Base-by-base conservation (phyloP, 2,329 filamentous ascomycete species). In the Apiospora aurea region DNA sequence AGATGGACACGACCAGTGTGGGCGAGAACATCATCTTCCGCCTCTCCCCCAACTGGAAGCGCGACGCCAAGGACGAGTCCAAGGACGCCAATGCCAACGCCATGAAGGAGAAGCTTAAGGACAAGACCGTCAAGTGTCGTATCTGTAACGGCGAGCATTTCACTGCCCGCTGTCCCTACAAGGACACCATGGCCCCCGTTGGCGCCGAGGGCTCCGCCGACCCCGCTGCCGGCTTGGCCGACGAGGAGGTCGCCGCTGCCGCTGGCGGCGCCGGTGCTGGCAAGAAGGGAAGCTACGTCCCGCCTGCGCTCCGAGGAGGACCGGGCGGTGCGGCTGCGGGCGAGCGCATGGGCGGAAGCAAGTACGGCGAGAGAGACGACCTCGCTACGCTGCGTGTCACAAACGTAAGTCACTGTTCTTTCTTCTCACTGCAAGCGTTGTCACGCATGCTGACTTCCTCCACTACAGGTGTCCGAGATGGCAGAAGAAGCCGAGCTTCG, bases 91-190 rank as follows among this genome's bases (percentile, higher is more conserved):
- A 94, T 83, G 91, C 92, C 79, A 90, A 93, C 85, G 88, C 88
- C 79, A 89, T 93, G 86, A 93, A 93, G 86, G 90, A 92, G 81
- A 92, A 94, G 86, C 89, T 98, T 80, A 97, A 96, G 90, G 95
- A 98, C 87, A 97, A 98, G 91, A 97, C 98, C 88, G 97, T 99
- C 88, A 98, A 98, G 90, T 99, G 96, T 86, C 93, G 96, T 89
- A 98, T 99, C 82, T 99, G 96, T 87, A 94, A 92, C 82, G 96
- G 96, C 82, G 96, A 99, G 88, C 96, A 99, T 91, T 99, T 98
- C 89, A 99, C 96, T 57, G 96, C 96, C 77, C 93, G 96, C 83
- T 99, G 96, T 91, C 96, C 96, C 47, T 99, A 97, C 92, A 99
- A 98, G 88, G 96, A 98, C 83, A 99, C 96, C 79, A 98, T 99